Conservation (phyloP, 148 eudicot species). For the Polygonum maritimum region DNA sequence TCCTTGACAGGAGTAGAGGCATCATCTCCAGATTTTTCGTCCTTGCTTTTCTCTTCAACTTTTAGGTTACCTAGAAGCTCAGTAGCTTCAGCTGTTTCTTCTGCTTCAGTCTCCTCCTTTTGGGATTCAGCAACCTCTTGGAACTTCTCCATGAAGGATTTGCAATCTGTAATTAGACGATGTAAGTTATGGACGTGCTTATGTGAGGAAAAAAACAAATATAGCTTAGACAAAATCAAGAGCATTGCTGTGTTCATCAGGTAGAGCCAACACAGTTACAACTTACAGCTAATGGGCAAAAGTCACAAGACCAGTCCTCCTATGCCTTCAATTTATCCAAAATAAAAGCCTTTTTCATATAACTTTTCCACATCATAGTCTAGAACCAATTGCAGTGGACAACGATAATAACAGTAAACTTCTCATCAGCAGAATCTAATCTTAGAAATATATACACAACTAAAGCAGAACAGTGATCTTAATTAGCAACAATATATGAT, state of each 20-base stretch:
- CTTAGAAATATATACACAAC: background rate
- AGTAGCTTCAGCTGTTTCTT: slow-evolving; percentile 57
- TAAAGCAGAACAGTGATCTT: background rate
- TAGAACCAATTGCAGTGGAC: background rate
- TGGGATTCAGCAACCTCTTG: slow-evolving; percentile 78
- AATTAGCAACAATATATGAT: background rate
- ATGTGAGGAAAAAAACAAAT: background rate
- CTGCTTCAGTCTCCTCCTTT: slow-evolving; percentile 38
- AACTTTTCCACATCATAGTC: background rate
- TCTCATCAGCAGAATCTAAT: background rate
- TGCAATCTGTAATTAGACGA: slow-evolving; percentile 44
- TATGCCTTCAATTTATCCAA: background rate
- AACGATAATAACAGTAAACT: background rate
- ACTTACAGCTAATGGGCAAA: background rate
- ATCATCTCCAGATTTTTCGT: slow-evolving; percentile 24
- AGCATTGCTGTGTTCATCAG: background rate
- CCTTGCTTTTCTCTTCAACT: slow-evolving; percentile 43
- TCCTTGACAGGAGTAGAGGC: slow-evolving; percentile 6
- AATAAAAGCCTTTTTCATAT: background rate
- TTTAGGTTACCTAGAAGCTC: slow-evolving; percentile 55
- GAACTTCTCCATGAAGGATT: slow-evolving; percentile 59
- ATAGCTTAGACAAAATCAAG: background rate
- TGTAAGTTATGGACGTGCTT: background rate
- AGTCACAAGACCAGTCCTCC: background rate
- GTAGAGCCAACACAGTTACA: background rate